A percentile compares a stretch with the other conserved stretches of the same genome.
Conservation (phyloP, 2,329 filamentous ascomycete species). For the Dothideomycetes sp. region DNA sequence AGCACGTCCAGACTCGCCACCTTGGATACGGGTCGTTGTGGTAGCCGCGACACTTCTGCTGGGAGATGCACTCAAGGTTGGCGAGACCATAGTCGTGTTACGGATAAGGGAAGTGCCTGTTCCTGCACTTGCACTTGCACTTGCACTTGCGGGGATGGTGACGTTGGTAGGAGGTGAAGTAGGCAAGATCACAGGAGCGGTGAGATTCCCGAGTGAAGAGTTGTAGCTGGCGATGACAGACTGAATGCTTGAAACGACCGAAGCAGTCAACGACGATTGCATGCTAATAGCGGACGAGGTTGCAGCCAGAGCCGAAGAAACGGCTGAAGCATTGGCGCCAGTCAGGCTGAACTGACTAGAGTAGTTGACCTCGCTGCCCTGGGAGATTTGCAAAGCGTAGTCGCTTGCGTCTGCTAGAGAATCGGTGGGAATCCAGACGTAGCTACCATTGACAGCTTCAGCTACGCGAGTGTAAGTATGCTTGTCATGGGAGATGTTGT, state of each 20-base stretch:
- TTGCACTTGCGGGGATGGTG: conserved; percentile 16
- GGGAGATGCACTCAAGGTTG: conserved; percentile 17
- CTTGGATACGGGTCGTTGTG: conserved; percentile 17
- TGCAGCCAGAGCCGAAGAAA: conserved; percentile 19
- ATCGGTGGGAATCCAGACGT: conserved; percentile 42
- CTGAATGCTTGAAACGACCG: conserved; percentile 15
- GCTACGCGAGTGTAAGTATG: conserved; percentile 20
- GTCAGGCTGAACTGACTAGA: conserved; percentile 42
- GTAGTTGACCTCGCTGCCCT: conserved; percentile 47
- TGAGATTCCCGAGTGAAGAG: conserved; percentile 16
- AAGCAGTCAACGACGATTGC: conserved; percentile 6
- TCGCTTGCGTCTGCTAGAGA: conserved; percentile 36
- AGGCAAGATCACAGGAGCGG: conserved; percentile 2
- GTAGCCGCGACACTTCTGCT: conserved; percentile 19
- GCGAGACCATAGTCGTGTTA: conserved; percentile 24
- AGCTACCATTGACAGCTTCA: conserved; percentile 37
- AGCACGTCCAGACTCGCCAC: conserved; percentile 14
- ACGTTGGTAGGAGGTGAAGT: conserved; percentile 10
- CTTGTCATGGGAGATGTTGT: not conserved
- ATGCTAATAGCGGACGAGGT: conserved; percentile 1
- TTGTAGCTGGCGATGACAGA: conserved; percentile 16
- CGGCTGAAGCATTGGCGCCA: conserved; percentile 25
- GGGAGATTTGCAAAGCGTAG: conserved; percentile 52
- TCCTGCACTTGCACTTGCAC: conserved; percentile 16
- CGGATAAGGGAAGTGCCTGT: conserved; percentile 20